A percentile compares a stretch with the other conserved stretches of the same genome.
These are phyloP conservation scores for Zymoseptoria pseudotritici DNA, from an alignment of 2,329 filamentous ascomycete species.

Conservation along the genomic window DNA sequence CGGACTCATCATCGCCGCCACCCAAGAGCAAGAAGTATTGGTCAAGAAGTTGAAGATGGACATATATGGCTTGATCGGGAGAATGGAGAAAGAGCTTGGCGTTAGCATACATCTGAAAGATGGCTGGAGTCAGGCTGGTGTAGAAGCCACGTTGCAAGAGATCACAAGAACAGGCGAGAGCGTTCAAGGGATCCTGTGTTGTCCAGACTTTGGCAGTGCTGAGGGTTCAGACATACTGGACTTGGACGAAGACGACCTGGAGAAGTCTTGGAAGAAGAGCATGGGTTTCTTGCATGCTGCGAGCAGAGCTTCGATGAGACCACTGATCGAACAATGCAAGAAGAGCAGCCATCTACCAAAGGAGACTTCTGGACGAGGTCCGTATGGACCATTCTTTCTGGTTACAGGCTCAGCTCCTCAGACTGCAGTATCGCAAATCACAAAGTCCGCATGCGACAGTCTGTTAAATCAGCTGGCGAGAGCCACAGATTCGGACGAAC, in stretches of 20 bases:
- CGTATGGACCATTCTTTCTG: constrained; percentile 16
- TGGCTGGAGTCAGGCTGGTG: constrained; percentile 12
- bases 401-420: constrained; percentile 7
- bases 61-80: constrained; percentile 16
- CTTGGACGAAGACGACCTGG: constrained; percentile 15
- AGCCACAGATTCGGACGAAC: constrained; percentile 9
- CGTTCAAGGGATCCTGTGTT: constrained; percentile 23
- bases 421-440: constrained; percentile 9
- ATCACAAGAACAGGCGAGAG: constrained; percentile 8
- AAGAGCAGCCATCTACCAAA: background rate
- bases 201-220: constrained; percentile 3
- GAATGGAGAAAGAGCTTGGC: constrained; percentile 18
- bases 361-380: background rate
- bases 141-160: constrained; percentile 12
- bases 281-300: constrained; percentile 22
- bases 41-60: constrained; percentile 22
- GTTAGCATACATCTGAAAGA: constrained; percentile 16
- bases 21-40: constrained; percentile 11
- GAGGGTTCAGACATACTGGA: constrained; percentile 15
- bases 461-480: constrained; percentile 13
- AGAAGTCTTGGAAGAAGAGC: constrained; percentile 16
- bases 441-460: constrained; percentile 10
- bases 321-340: constrained; percentile 6
- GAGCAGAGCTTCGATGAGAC: constrained; percentile 5
- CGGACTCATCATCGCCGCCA: constrained; percentile 9